phyloP scores from a whole-genome alignment of 2,329 filamentous ascomycete species.

The Diaporthe amygdali region DNA sequence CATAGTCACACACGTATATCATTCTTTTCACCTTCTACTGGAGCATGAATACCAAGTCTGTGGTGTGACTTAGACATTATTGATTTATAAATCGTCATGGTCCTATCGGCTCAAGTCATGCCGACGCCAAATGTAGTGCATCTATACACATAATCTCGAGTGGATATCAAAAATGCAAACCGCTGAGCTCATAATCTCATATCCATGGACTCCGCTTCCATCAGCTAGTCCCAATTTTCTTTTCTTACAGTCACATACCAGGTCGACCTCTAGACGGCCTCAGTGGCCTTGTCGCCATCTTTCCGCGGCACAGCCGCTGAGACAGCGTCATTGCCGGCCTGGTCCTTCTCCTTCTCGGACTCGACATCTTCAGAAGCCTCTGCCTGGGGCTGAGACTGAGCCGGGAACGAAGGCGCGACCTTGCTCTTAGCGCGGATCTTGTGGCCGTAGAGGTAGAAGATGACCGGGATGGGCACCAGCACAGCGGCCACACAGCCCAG shows the following conservation, averaged over 20 bases:
- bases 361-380: neutral
- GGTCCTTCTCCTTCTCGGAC: constrained; percentile 17
- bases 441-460: constrained; percentile 66
- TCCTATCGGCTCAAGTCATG: neutral
- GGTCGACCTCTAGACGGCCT: constrained; percentile 27
- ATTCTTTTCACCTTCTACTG: neutral
- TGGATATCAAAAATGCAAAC: constrained; percentile 12
- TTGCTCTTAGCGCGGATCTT: constrained; percentile 60
- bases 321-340: constrained; percentile 22
- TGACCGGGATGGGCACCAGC: constrained; percentile 66
- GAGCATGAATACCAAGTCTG: neutral
- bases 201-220: neutral
- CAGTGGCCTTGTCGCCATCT: constrained; percentile 29
- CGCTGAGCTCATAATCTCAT: constrained; percentile 11
- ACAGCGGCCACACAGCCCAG: constrained; percentile 64
- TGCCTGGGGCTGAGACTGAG: constrained; percentile 27
- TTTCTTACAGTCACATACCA: neutral
- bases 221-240: neutral
- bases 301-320: constrained; percentile 22
- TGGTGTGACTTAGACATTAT: neutral
- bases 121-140: neutral
- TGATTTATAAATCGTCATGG: constrained; percentile 1
- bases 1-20: neutral
- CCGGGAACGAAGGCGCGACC: constrained; percentile 56
- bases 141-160: neutral